Percentiles rank a stretch among this genome's conserved stretches.
These are phyloP conservation scores for Diaporthe ampelina DNA, from an alignment of 2,329 filamentous ascomycete species.

Conservation along the genomic window DNA sequence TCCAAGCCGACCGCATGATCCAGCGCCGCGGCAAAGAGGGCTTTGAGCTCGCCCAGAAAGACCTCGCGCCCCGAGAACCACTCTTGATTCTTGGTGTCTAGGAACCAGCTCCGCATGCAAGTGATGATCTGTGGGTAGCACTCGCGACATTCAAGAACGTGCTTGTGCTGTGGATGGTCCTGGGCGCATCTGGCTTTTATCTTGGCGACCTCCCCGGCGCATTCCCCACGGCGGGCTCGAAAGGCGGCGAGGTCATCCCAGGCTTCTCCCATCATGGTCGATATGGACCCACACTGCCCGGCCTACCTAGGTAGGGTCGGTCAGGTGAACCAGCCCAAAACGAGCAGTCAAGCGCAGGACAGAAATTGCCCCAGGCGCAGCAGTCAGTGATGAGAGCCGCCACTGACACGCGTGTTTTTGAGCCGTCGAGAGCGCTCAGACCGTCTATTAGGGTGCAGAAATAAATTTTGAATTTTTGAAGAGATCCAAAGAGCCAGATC, in stretches of 20 bases:
- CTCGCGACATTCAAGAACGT: conserved; percentile 60
- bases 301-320: background rate
- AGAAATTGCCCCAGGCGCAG: conserved; percentile 17
- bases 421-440: background rate
- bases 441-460: background rate
- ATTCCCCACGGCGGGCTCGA: conserved; percentile 47
- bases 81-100: conserved; percentile 51
- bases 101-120: conserved; percentile 58
- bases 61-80: conserved; percentile 66
- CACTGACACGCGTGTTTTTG: background rate
- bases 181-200: conserved; percentile 59
- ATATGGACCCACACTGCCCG: conserved; percentile 25
- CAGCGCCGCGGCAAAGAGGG: conserved; percentile 63
- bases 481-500: background rate
- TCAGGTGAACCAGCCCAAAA: background rate
- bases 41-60: conserved; percentile 65
- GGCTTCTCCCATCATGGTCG: conserved; percentile 29
- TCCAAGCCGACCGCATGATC: conserved; percentile 58
- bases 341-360: conserved; percentile 11
- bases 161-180: conserved; percentile 56
- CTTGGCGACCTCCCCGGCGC: conserved; percentile 57
- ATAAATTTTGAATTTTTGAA: too few relatives aligned
- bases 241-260: conserved; percentile 28
- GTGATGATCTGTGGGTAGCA: conserved; percentile 65
- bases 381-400: conserved; percentile 2